Conservation (phyloP, 345 rosid genomes). For the Moringa oleifera region DNA sequence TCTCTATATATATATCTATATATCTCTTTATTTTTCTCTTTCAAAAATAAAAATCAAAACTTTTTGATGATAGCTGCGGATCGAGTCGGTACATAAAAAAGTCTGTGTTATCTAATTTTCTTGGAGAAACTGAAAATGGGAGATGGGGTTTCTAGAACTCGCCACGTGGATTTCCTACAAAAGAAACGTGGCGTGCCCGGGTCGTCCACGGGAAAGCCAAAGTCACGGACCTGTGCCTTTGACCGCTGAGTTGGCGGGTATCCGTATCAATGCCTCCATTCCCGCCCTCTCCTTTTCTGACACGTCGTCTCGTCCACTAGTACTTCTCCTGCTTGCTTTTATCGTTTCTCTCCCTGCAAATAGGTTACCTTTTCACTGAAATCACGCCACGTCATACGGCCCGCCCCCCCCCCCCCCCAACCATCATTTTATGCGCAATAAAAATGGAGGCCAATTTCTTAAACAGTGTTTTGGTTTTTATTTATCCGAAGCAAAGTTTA, state of each 20-base stretch:
- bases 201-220: constrained; percentile 19
- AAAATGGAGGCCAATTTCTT: too few species aligned
- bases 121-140: constrained; percentile 12
- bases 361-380: neutral
- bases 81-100: too few species aligned
- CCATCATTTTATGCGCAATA: too few species aligned
- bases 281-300: constrained; percentile 1
- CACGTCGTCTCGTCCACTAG: constrained; percentile 18
- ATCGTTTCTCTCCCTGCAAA: neutral
- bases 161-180: constrained; percentile 34
- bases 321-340: neutral
- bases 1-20: too few species aligned
- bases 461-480: too few species aligned
- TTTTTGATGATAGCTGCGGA: too few species aligned
- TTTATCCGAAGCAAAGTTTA: too few species aligned
- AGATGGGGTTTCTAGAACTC: constrained; percentile 14
- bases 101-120: too few species aligned
- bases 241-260: constrained; percentile 25
- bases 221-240: constrained; percentile 42
- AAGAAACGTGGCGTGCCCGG: constrained; percentile 43
- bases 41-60: too few species aligned
- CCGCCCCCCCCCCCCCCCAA: too few species aligned
- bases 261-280: constrained; percentile 18
- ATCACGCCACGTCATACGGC: neutral
- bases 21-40: too few species aligned